Evolutionary conservation across 2,329 filamentous ascomycete species (phyloP), one percentile per base, ranked within the genome.

Genomic region (Monosporascus sp.): DNA sequence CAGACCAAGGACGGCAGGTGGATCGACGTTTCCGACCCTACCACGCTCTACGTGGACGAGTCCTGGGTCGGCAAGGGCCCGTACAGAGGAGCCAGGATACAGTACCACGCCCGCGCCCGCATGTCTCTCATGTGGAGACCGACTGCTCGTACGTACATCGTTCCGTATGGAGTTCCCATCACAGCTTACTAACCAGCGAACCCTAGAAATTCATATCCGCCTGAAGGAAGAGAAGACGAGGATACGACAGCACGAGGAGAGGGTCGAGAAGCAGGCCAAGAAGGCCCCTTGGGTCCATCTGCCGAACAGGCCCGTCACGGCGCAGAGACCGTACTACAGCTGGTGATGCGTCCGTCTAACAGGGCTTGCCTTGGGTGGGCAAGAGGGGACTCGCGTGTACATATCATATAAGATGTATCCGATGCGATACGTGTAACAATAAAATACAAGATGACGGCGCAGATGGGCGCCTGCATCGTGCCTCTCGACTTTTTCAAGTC

Each of bases 161-260:
- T 31, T 31, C 28, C 28, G 28, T 31, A 14, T 14, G 28, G 28
- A 31, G 6, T 31, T 14, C 28, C 9, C 28, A 14, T 31, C 28
- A 5, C 28, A 14, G 28, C 28, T 14, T 31, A 9, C 28, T 31
- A 15, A 14, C 6, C 26, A 26, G 20, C 8, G 3, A 48, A n/a
- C n/a, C 38, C n/a, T 61, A 91, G 89, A 80, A 60, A 81, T 97
- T 56, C 85, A 86, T 0, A 74, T 99, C 37, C 70, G 96, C 15
- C 76, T 99, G 67, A 99, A 97, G 75, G 94, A 99, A 69, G 92
- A 97, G 71, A 88, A 88, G 71, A 96, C 94, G 6, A 80, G 91
- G 51, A 85, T 97, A 65, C 83, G 94, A 56, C 81, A 91, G 68
- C 83, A 87, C 65, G 78, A 89, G 53, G 91, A 97, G 66, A 84